phyloP scores from a whole-genome alignment of 2,329 filamentous ascomycete species.

The Aspergillus hiratsukae region DNA sequence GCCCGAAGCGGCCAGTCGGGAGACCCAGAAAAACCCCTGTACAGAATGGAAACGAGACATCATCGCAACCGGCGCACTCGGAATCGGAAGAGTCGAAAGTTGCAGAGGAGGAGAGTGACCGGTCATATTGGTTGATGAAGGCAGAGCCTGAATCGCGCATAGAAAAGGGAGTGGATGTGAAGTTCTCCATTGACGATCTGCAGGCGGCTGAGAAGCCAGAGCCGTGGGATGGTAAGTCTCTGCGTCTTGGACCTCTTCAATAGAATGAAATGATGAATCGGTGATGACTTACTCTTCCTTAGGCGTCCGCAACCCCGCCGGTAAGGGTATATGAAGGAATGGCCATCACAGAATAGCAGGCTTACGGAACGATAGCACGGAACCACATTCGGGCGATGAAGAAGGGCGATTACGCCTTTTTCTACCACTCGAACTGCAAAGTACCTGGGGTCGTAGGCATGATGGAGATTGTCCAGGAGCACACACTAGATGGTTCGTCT shows the following conservation, averaged over 20 bases:
- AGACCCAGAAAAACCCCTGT: slow-evolving; percentile 20
- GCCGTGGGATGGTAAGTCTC: slow-evolving; percentile 78
- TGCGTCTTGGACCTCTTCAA: neutral
- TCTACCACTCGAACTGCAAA: slow-evolving; percentile 95
- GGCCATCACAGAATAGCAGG: neutral
- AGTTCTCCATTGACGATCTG: slow-evolving; percentile 91
- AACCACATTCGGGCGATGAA: slow-evolving; percentile 93
- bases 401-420: slow-evolving; percentile 86
- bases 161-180: slow-evolving; percentile 82
- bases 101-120: slow-evolving; percentile 19
- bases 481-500: slow-evolving; percentile 67
- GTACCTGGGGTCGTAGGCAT: slow-evolving; percentile 79
- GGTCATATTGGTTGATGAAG: slow-evolving; percentile 75
- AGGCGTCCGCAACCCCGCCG: slow-evolving; percentile 44
- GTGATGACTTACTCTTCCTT: slow-evolving; percentile 1
- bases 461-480: slow-evolving; percentile 85
- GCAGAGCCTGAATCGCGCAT: slow-evolving; percentile 82
- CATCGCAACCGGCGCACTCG: slow-evolving; percentile 15
- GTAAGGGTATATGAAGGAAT: slow-evolving; percentile 24
- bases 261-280: neutral
- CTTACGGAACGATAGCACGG: slow-evolving; percentile 51
- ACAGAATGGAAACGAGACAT: slow-evolving; percentile 13
- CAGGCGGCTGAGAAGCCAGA: slow-evolving; percentile 69
- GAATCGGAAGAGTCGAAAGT: slow-evolving; percentile 9
- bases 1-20: slow-evolving; percentile 19